Evolutionary conservation across 441 rosid genomes (phyloP).

Genomic region (Rhodomyrtus psidioides): DNA sequence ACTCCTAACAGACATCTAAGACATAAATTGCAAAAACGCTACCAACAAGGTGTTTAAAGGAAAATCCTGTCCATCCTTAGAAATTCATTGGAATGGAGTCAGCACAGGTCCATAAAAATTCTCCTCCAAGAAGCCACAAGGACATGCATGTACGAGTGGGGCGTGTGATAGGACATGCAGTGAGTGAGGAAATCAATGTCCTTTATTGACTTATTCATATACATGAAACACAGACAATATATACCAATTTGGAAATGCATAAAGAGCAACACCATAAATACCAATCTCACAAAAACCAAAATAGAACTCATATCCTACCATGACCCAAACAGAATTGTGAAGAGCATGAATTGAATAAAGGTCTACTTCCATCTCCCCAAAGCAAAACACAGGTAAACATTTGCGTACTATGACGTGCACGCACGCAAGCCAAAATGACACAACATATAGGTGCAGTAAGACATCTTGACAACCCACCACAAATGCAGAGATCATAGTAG

Average conservation of each 20-base stretch:
- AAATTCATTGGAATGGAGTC: neutral
- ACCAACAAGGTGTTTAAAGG: neutral
- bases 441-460: neutral
- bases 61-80: neutral
- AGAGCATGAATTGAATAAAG: neutral
- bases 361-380: neutral
- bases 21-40: neutral
- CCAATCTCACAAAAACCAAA: neutral
- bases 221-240: neutral
- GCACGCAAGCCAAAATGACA: neutral
- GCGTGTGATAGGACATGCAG: no score
- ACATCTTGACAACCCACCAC: slow-evolving; percentile 29
- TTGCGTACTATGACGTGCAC: neutral
- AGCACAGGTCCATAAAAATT: neutral
- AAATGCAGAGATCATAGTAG: slow-evolving; percentile 80
- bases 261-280: neutral
- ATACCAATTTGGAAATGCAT: neutral
- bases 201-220: neutral
- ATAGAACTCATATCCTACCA: neutral
- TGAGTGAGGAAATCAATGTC: neutral
- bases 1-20: neutral
- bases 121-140: no score
- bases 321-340: neutral
- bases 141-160: no score
- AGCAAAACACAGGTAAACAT: neutral